phyloP scores from a whole-genome alignment of 306 rosid species.

The Quercus agrifolia region DNA sequence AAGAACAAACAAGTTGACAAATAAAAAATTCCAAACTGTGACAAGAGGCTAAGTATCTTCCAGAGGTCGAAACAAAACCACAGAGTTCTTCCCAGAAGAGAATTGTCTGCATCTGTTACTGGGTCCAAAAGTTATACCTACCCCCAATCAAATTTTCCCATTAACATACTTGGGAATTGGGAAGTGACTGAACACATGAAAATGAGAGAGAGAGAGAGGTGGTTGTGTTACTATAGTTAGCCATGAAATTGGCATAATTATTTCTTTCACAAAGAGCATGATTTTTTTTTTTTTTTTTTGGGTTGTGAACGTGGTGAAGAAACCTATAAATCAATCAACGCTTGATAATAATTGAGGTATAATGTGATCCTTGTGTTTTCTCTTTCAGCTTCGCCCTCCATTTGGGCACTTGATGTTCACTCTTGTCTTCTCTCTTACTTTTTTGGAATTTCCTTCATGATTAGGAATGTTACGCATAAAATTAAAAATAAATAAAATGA shows the following conservation, averaged over 20 bases:
- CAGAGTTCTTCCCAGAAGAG: constrained; percentile 23
- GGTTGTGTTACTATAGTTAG: constrained; percentile 26
- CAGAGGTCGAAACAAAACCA: constrained; percentile 15
- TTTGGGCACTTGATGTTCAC: not conserved
- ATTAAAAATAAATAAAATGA: not conserved
- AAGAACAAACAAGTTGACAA: not conserved
- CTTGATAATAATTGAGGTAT: not conserved
- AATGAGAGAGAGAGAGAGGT: not conserved
- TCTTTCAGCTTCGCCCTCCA: not conserved
- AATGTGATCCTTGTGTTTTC: not conserved
- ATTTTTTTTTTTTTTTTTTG: too few relatives aligned
- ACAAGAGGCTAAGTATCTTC: not conserved
- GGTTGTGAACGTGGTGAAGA: too few relatives aligned
- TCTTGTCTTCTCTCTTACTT: too few relatives aligned
- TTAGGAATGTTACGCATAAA: too few relatives aligned
- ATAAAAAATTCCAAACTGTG: not conserved
- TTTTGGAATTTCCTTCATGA: too few relatives aligned
- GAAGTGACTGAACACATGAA: constrained; percentile 22
- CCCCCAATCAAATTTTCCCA: constrained; percentile 24
- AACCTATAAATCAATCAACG: not conserved
- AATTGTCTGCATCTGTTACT: constrained; percentile 21
- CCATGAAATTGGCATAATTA: constrained; percentile 21
- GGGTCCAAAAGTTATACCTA: constrained; percentile 23
- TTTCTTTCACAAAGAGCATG: not conserved
- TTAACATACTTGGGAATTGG: not conserved